These are phyloP conservation scores for Panaeolus papilionaceus DNA, from an alignment of 768 basidiomycete genomes.

Conservation along the genomic window DNA sequence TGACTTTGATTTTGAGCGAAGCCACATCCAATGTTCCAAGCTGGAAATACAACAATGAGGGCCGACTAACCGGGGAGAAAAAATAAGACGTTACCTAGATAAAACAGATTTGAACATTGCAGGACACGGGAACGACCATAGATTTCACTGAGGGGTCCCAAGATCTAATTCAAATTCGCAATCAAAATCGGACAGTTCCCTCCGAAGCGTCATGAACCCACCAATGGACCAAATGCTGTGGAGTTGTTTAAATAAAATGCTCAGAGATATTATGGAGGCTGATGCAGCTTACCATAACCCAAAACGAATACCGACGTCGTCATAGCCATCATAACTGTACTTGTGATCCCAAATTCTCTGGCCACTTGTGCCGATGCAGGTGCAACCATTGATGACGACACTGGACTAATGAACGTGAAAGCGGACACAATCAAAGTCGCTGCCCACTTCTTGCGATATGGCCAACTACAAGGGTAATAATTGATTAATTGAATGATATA, in stretches of 20 bases:
- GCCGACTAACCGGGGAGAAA: not conserved
- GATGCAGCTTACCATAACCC: constrained; percentile 56
- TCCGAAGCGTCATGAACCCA: constrained; percentile 27
- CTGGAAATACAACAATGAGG: constrained; percentile 33
- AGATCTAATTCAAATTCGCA: constrained; percentile 33
- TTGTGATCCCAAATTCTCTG: constrained; percentile 60
- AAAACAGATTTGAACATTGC: constrained; percentile 70
- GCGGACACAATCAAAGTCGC: constrained; percentile 68
- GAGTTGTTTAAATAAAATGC: not conserved
- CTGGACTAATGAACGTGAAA: constrained; percentile 71
- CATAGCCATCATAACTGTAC: constrained; percentile 54
- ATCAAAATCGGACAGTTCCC: not conserved
- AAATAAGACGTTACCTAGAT: constrained; percentile 48
- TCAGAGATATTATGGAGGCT: not conserved
- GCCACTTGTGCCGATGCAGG: constrained; percentile 63
- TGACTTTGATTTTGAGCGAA: constrained; percentile 65
- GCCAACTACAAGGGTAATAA: constrained; percentile 51
- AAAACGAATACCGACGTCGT: constrained; percentile 58
- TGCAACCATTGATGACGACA: constrained; percentile 79
- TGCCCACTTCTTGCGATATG: constrained; percentile 63
- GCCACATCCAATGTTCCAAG: constrained; percentile 68
- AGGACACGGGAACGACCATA: constrained; percentile 70
- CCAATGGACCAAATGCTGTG: constrained; percentile 58
- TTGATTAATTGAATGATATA: not conserved
- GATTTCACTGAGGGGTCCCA: constrained; percentile 75